A percentile compares a stretch with the other conserved stretches of the same genome.
phyloP scores from a whole-genome alignment of 257 asterid species.

The Capsicum pubescens region DNA sequence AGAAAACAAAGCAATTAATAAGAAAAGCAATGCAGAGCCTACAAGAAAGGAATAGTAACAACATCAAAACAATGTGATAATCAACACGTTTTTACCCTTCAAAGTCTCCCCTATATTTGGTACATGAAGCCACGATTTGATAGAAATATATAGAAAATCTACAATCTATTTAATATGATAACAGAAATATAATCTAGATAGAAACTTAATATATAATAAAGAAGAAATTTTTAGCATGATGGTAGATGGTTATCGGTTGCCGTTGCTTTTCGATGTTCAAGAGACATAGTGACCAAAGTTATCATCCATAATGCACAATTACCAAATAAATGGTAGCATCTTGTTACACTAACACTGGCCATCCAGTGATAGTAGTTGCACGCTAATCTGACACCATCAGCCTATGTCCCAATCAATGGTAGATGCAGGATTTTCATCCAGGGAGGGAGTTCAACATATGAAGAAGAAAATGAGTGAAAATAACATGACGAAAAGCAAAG shows the following conservation, averaged over 20 bases:
- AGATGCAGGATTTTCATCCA: no score
- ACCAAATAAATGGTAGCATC: conserved; percentile 1
- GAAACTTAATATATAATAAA: neutral
- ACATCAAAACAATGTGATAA: no score
- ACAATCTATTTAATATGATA: neutral
- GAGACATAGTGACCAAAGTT: neutral
- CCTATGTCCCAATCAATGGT: neutral
- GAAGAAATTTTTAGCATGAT: neutral
- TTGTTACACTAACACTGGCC: neutral
- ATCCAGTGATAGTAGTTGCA: neutral
- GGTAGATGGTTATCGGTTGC: neutral
- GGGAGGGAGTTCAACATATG: no score
- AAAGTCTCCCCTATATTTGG: neutral
- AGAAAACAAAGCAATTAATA: no score
- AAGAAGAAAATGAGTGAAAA: no score
- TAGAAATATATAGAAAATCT: neutral
- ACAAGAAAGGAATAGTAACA: no score
- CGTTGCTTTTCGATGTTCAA: neutral
- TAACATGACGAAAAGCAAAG: no score
- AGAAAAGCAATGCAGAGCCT: no score
- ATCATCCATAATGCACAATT: conserved; percentile 5
- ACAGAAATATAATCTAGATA: neutral
- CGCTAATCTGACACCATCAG: neutral
- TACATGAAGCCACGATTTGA: neutral
- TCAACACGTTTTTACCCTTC: no score